phyloP scores from a whole-genome alignment of 768 basidiomycete genomes.

The Mycena venus region DNA sequence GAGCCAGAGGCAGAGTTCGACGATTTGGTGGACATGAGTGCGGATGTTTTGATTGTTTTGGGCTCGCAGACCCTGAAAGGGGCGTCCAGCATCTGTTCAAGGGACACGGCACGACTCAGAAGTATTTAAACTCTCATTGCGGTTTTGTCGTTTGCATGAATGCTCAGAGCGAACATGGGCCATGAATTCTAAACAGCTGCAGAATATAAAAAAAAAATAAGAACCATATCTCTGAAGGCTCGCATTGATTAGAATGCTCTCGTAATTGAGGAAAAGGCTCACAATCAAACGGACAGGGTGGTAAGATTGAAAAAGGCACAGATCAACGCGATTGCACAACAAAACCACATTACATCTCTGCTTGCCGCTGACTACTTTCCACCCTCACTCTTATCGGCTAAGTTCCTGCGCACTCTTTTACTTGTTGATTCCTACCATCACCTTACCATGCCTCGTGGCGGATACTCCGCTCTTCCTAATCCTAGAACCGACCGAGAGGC shows the following conservation, averaged over 20 bases:
- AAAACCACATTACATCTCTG: not conserved
- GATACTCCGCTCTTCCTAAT: constrained; percentile 79
- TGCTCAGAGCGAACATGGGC: too few relatives aligned
- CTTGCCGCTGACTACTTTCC: not conserved
- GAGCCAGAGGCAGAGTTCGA: not conserved
- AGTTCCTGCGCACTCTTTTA: constrained; percentile 1
- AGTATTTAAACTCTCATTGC: not conserved
- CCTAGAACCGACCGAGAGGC: constrained; percentile 62
- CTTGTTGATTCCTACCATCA: not conserved
- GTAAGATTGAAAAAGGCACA: not conserved
- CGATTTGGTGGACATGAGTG: not conserved
- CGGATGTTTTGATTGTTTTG: not conserved
- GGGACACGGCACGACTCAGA: too few relatives aligned
- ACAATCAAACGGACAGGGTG: not conserved
- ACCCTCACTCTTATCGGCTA: constrained; percentile 15
- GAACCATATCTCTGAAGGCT: too few relatives aligned
- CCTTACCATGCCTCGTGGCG: constrained; percentile 62
- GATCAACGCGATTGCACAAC: not conserved
- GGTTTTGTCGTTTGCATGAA: too few relatives aligned
- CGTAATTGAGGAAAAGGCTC: too few relatives aligned
- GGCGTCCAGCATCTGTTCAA: not conserved
- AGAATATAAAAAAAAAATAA: too few relatives aligned
- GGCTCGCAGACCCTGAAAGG: not conserved
- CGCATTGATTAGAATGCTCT: too few relatives aligned
- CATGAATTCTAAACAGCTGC: too few relatives aligned